Conservation (phyloP, 176 grass and related monocot genomes). For the Musa itinerans region DNA sequence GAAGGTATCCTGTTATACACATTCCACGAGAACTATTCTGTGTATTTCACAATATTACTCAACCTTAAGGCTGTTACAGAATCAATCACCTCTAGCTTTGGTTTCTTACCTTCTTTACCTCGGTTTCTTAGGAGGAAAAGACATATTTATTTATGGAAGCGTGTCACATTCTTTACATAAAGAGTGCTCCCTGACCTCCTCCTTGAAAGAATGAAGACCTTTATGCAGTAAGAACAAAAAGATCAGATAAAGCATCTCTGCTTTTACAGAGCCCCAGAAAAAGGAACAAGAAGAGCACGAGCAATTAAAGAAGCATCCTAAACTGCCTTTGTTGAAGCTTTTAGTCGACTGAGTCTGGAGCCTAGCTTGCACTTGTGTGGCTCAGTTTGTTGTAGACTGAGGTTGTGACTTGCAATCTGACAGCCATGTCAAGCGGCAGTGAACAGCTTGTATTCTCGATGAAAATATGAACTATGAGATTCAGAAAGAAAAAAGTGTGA, state of each 20-base stretch:
- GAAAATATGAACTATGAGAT: too few relatives aligned
- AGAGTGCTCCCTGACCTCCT: background rate
- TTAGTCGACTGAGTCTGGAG: background rate
- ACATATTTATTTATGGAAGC: background rate
- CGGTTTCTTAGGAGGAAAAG: background rate
- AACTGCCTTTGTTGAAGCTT: background rate
- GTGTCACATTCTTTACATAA: background rate
- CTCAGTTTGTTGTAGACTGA: background rate
- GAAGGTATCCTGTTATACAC: too few relatives aligned
- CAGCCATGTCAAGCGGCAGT: background rate
- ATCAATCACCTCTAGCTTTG: too few relatives aligned
- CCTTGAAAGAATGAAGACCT: background rate
- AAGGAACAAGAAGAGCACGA: background rate
- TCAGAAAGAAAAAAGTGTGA: too few relatives aligned
- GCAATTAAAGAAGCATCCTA: too few relatives aligned
- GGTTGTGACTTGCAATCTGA: background rate
- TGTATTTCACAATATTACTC: too few relatives aligned
- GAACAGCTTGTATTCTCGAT: too few relatives aligned
- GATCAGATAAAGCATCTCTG: background rate
- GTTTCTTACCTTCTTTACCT: too few relatives aligned
- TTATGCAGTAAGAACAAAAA: background rate
- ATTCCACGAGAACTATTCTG: too few relatives aligned
- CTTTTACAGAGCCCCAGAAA: background rate
- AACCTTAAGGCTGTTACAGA: too few relatives aligned
- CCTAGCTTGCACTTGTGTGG: background rate